Base-by-base conservation (phyloP, 1,139 yeast species). In the Lodderomyces orthopsilosis region DNA sequence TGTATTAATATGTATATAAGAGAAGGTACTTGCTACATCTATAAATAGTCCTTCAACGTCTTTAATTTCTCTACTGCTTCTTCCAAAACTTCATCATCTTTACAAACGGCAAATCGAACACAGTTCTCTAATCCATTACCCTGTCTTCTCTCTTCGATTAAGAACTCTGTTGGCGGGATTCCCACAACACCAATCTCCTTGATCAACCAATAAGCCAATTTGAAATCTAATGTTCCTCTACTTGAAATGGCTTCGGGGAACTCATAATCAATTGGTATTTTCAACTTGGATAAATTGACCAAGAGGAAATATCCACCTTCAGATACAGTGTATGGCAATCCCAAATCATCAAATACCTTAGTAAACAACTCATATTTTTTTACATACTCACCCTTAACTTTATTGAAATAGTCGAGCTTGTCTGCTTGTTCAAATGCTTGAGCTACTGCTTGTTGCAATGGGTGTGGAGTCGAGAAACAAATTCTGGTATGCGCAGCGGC, bases 151-250 rank as follows among this genome's bases (percentile, higher is more conserved):
- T 55, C 56, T 5, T 66, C 65, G 37, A 80, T 77, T 58, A 88
- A 81, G 59, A 93, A 93, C 63, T 91, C 98, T 4, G 96, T 85
- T 24, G 98, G 98, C 10, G 98, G 98, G 52, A 93, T 91, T 5
- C 95, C 86, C 19, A 93, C 98, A 37, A 93, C 95, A 4, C 98
- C 98, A 45, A 93, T 65, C 59, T 91, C 96, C 59, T 81, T 83
- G 56, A 90, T 88, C 49, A 93, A 73, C 97, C 98, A 93, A 66
- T 88, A 88, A 0, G 96, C 94, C 52, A 85, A 74, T 58, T 81
- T 81, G 72, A 89, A 93, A 67, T 93, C 98, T 52, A 81, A 80
- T 21, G 96, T 91, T 42, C 86, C 83, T 44, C 73, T 66, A 26
- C 62, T 64, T 38, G 70, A 61, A 47, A 93, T 78, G 17, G 81